Percentiles rank a stretch among this genome's conserved stretches.
These are phyloP conservation scores for Monilinia fructicola DNA, from an alignment of 2,329 filamentous ascomycete species.

Conservation along the genomic window DNA sequence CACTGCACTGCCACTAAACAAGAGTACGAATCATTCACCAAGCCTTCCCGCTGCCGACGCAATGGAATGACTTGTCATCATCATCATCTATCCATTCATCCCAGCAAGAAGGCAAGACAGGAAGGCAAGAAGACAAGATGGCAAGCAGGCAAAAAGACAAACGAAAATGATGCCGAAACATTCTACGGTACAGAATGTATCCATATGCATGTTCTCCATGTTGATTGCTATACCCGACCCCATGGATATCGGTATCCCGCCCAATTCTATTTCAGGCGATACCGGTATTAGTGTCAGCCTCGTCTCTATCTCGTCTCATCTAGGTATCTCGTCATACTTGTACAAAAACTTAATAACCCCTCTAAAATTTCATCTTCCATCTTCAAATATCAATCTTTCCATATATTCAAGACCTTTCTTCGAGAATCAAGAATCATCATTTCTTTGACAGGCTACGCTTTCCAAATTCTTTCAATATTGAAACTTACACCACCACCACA, in stretches of 20 bases:
- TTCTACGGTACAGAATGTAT: not conserved
- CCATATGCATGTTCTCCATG: no score
- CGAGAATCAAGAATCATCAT: not conserved
- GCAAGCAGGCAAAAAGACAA: not conserved
- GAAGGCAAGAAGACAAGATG: not conserved
- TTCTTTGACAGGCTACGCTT: not conserved
- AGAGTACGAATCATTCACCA: constrained; percentile 1
- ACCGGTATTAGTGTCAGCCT: not conserved
- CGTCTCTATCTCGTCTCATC: not conserved
- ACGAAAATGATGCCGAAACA: not conserved
- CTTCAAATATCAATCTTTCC: not conserved
- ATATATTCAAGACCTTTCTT: not conserved
- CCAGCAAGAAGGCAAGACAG: not conserved
- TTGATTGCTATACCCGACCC: no score
- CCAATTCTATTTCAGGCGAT: constrained; percentile 7
- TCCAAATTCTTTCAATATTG: not conserved
- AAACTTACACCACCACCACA: not conserved
- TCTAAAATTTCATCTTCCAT: constrained; percentile 1
- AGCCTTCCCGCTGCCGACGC: constrained; percentile 12
- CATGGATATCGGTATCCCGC: not conserved
- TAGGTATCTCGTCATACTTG: no score
- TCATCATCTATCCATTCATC: not conserved
- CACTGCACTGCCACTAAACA: constrained; percentile 10
- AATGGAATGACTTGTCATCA: not conserved
- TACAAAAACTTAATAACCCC: constrained; percentile 11